phyloP scores from a whole-genome alignment of 768 basidiomycete genomes.

The Omphalotus guepiniiformis region DNA sequence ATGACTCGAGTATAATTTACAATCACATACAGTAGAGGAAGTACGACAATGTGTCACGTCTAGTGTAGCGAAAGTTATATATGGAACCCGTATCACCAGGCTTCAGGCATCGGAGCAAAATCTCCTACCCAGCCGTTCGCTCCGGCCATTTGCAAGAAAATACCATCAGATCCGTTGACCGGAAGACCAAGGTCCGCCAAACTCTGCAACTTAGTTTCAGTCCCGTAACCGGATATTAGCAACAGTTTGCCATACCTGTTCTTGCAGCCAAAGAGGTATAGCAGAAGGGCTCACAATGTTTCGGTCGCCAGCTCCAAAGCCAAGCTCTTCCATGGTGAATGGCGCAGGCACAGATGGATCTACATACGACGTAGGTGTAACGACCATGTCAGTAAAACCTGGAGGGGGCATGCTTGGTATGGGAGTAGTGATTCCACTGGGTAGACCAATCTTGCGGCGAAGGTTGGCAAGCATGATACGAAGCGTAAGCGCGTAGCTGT shows the following conservation, averaged over 20 bases:
- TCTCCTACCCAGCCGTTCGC: constrained; percentile 75
- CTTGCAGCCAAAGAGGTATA: constrained; percentile 90
- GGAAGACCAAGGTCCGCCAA: constrained; percentile 87
- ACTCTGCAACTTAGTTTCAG: constrained; percentile 44
- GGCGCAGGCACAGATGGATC: constrained; percentile 53
- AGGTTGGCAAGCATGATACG: constrained; percentile 93
- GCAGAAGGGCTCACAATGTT: constrained; percentile 68
- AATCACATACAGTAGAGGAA: no score
- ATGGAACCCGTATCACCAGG: no score
- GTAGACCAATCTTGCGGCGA: constrained; percentile 79
- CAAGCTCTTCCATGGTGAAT: constrained; percentile 83
- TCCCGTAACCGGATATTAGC: background rate
- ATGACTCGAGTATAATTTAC: no score
- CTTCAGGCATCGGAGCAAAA: constrained; percentile 74
- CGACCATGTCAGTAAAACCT: constrained; percentile 54
- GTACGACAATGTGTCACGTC: no score
- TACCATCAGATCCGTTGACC: constrained; percentile 86
- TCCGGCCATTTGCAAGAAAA: constrained; percentile 75
- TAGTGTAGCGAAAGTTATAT: no score
- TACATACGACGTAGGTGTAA: constrained; percentile 51
- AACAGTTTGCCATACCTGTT: constrained; percentile 54
- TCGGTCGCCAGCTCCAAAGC: constrained; percentile 50
- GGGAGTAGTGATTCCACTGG: constrained; percentile 43
- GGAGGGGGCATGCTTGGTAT: constrained; percentile 47
- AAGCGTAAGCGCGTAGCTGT: constrained; percentile 78